Conservation (phyloP, 1,139 yeast species). For the Geotrichum fermentans region DNA sequence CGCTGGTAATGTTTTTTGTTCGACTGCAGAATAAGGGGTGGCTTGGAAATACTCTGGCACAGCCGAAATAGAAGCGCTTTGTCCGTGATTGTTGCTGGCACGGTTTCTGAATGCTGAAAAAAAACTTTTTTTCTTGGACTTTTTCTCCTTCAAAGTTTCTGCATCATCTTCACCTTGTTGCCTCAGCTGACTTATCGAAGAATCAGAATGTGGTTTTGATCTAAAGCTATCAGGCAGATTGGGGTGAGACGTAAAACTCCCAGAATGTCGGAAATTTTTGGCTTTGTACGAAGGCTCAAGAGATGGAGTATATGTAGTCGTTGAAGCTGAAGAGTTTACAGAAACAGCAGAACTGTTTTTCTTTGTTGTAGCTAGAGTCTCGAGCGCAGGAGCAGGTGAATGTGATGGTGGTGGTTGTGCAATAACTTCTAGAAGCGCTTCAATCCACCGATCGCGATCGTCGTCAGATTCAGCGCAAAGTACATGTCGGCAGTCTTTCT, state of each 20-base stretch:
- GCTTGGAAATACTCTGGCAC: conserved; percentile 18
- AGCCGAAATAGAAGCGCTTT: conserved; percentile 15
- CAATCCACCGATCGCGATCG: conserved; percentile 78
- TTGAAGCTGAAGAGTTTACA: not conserved
- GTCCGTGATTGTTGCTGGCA: conserved; percentile 18
- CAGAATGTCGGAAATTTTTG: not conserved
- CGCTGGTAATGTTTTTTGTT: conserved; percentile 13
- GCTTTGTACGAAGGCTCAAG: not conserved
- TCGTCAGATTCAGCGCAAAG: conserved; percentile 78
- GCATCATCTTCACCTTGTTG: conserved; percentile 25
- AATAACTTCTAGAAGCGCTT: conserved; percentile 49
- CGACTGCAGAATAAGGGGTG: conserved; percentile 22
- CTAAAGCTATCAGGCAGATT: not conserved
- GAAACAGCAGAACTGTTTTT: not conserved
- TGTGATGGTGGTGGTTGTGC: too few relatives aligned
- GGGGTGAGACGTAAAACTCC: not conserved
- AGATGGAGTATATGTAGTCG: not conserved
- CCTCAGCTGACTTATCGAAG: conserved; percentile 11
- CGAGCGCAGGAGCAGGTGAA: too few relatives aligned
- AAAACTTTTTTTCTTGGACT: conserved; percentile 51
- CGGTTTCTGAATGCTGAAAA: conserved; percentile 51
- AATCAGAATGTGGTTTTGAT: not conserved
- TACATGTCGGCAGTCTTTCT: conserved; percentile 56
- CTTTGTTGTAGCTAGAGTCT: not conserved
- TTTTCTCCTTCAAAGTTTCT: conserved; percentile 42